A percentile compares a stretch with the other conserved stretches of the same genome.
Conservation (phyloP, 2,329 filamentous ascomycete genomes). For the Corynespora cassiicola region DNA sequence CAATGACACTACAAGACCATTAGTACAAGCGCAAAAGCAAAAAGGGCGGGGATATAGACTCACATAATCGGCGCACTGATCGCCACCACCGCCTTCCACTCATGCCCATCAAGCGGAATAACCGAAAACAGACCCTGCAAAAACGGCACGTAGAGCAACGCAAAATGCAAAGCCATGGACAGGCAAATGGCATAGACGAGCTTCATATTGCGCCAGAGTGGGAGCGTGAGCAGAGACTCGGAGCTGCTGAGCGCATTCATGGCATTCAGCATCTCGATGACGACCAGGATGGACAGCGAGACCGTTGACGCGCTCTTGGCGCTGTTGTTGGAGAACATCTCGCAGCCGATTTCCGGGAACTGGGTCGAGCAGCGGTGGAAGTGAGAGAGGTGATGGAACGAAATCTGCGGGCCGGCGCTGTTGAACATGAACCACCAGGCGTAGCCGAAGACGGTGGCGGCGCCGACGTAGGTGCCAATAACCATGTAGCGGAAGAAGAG, state of each 20-base stretch:
- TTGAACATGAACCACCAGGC: slow-evolving; percentile 99
- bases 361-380: slow-evolving; percentile 91
- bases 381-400: slow-evolving; percentile 84
- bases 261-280: slow-evolving; percentile 99
- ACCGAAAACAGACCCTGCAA: slow-evolving; percentile 91
- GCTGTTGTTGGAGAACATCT: slow-evolving; percentile 87
- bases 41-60: slow-evolving; percentile 56
- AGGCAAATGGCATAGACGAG: slow-evolving; percentile 92
- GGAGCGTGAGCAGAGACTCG: slow-evolving; percentile 90
- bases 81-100: slow-evolving; percentile 89
- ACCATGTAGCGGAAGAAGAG: slow-evolving; percentile 97
- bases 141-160: slow-evolving; percentile 88
- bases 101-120: slow-evolving; percentile 79
- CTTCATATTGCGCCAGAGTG: slow-evolving; percentile 99
- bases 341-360: slow-evolving; percentile 88
- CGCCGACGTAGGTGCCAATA: slow-evolving; percentile 92
- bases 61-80: slow-evolving; percentile 94
- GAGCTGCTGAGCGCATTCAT: slow-evolving; percentile 97
- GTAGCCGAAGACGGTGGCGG: slow-evolving; percentile 94
- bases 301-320: slow-evolving; percentile 91
- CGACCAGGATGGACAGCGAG: slow-evolving; percentile 87
- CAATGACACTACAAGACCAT: slow-evolving; percentile 67
- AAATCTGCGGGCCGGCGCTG: slow-evolving; percentile 85
- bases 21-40: slow-evolving; percentile 14
- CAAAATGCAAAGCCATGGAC: slow-evolving; percentile 95